phyloP scores from a whole-genome alignment of 306 rosid genomes.

The Ormosia semicastrata region DNA sequence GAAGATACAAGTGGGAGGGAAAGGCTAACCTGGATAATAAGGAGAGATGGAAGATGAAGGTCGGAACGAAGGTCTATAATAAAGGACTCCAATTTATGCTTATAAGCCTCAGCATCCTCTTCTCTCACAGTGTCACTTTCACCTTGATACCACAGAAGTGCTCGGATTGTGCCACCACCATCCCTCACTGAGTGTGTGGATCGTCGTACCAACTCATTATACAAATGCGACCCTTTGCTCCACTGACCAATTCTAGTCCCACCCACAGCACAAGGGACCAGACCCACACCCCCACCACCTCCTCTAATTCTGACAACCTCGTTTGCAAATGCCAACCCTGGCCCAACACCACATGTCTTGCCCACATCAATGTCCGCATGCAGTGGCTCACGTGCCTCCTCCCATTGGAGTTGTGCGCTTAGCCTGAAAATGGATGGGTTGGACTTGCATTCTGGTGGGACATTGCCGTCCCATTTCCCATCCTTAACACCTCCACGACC shows the following conservation, averaged over 20 bases:
- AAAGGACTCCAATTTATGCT: conserved; percentile 39
- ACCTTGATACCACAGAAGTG: conserved; percentile 66
- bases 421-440: conserved; percentile 29
- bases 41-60: conserved; percentile 45
- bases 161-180: conserved; percentile 37
- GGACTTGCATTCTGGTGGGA: conserved; percentile 45
- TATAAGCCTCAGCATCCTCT: conserved; percentile 43
- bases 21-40: conserved; percentile 49
- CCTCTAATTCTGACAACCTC: conserved; percentile 19
- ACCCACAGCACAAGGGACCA: conserved; percentile 71
- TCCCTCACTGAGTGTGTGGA: conserved; percentile 16
- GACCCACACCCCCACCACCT: conserved; percentile 26
- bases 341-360: conserved; percentile 62
- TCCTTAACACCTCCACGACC: conserved; percentile 55
- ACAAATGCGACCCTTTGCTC: conserved; percentile 46
- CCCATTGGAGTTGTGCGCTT: conserved; percentile 49
- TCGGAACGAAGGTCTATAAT: conserved; percentile 41
- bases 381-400: conserved; percentile 55
- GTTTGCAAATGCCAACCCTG: conserved; percentile 62
- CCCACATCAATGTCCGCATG: conserved; percentile 55
- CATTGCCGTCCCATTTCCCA: conserved; percentile 35
- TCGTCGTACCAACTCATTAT: conserved; percentile 38
- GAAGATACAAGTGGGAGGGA: neutral
- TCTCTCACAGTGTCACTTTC: conserved; percentile 55
- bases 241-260: conserved; percentile 53